phyloP scores from a whole-genome alignment of 225 moss, liverwort and hornwort species.

The Neckera pumila region DNA sequence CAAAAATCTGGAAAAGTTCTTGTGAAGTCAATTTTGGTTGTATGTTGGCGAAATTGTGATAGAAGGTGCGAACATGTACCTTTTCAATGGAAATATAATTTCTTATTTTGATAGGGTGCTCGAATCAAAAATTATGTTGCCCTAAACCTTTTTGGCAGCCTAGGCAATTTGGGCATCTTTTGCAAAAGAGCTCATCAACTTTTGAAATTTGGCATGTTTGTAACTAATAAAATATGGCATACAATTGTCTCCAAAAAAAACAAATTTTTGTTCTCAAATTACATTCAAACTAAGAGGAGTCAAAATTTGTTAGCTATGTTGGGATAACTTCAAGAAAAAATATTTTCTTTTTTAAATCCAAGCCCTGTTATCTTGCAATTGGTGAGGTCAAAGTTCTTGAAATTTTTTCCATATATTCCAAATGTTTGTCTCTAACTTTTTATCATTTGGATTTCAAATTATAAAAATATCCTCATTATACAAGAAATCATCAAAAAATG shows the following conservation, averaged over 20 bases:
- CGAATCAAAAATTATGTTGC: background rate
- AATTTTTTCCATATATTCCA: background rate
- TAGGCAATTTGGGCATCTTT: background rate
- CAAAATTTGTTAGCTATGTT: background rate
- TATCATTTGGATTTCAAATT: background rate
- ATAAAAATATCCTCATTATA: too few relatives aligned
- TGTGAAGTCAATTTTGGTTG: background rate
- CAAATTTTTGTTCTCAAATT: background rate
- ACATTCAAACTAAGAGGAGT: background rate
- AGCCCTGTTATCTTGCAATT: background rate
- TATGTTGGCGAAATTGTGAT: background rate
- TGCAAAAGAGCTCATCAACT: too few relatives aligned
- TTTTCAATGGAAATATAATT: accelerated
- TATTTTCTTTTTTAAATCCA: background rate
- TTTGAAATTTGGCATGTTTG: background rate
- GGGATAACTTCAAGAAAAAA: background rate
- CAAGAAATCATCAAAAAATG: background rate
- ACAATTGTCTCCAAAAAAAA: background rate
- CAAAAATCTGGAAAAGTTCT: background rate
- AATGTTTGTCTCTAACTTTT: background rate
- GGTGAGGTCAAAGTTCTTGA: background rate
- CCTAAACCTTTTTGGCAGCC: accelerated
- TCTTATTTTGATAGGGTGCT: accelerated
- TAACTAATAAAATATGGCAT: background rate
- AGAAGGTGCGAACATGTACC: too few relatives aligned